Percentiles rank a stretch among this genome's conserved stretches.
phyloP scores from a whole-genome alignment of 2,329 filamentous ascomycete species.

The Scytalidium sp. region DNA sequence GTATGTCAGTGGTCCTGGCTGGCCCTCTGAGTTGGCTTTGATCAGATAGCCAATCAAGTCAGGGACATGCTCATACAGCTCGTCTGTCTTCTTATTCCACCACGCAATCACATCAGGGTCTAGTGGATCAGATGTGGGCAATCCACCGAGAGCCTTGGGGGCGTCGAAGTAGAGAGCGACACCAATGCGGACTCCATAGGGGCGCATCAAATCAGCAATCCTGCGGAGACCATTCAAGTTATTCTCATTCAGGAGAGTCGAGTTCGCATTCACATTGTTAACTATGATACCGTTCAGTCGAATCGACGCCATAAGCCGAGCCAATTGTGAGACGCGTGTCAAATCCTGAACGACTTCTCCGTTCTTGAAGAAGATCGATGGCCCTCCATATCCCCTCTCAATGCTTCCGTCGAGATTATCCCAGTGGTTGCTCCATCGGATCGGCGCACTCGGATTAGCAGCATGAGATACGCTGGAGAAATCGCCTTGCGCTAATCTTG shows the following conservation, averaged over 20 bases:
- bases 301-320: slow-evolving; percentile 63
- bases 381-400: slow-evolving; percentile 65
- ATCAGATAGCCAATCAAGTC: slow-evolving; percentile 68
- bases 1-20: slow-evolving; percentile 67
- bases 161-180: slow-evolving; percentile 68
- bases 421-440: slow-evolving; percentile 73
- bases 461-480: slow-evolving; percentile 43
- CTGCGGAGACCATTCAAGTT: slow-evolving; percentile 61
- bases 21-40: slow-evolving; percentile 71
- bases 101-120: slow-evolving; percentile 56
- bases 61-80: slow-evolving; percentile 58
- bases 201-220: slow-evolving; percentile 63
- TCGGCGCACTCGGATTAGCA: slow-evolving; percentile 55
- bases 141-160: slow-evolving; percentile 51
- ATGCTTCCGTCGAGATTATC: slow-evolving; percentile 68
- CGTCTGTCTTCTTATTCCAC: slow-evolving; percentile 59
- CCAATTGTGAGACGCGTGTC: slow-evolving; percentile 59
- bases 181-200: slow-evolving; percentile 64
- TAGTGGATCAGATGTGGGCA: slow-evolving; percentile 64
- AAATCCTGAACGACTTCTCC: slow-evolving; percentile 55
- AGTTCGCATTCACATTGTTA: slow-evolving; percentile 72
- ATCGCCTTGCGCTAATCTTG: slow-evolving; percentile 58
- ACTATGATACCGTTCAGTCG: slow-evolving; percentile 64
- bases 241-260: slow-evolving; percentile 47
- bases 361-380: slow-evolving; percentile 65